Conservation (phyloP, 305 asterid species). For the Solanum chacoense region DNA sequence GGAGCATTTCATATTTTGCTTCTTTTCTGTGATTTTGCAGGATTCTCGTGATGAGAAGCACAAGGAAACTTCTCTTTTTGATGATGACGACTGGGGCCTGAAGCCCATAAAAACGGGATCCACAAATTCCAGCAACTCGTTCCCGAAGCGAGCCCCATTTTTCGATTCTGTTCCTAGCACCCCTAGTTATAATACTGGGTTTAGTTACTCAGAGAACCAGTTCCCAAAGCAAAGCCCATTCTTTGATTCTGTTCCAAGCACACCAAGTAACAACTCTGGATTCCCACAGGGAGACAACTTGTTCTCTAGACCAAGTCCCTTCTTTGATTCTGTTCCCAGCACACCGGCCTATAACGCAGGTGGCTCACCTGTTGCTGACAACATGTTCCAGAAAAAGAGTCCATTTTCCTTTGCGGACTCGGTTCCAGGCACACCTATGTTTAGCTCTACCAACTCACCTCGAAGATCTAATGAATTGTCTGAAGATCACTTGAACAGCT, state of each 20-base stretch:
- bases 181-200: constrained; percentile 47
- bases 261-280: constrained; percentile 43
- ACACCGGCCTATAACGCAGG: constrained; percentile 29
- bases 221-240: constrained; percentile 46
- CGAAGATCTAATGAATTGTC: constrained; percentile 34
- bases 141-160: neutral
- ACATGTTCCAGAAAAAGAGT: constrained; percentile 17
- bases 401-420: constrained; percentile 44
- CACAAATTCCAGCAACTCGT: neutral
- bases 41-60: constrained; percentile 29
- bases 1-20: neutral
- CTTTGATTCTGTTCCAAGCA: constrained; percentile 79
- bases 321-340: constrained; percentile 47
- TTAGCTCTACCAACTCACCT: constrained; percentile 46
- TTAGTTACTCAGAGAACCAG: constrained; percentile 19
- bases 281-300: constrained; percentile 41
- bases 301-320: constrained; percentile 36
- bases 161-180: neutral
- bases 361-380: constrained; percentile 21
- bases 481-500: constrained; percentile 58
- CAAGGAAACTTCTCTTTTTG: constrained; percentile 2
- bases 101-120: constrained; percentile 8
- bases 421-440: constrained; percentile 80
- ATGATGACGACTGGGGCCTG: constrained; percentile 4
- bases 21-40: constrained; percentile 14